Evolutionary conservation across 331 rosid species (phyloP), one percentile per base, ranked within the genome.

Genomic region (Spiraea crenata): DNA sequence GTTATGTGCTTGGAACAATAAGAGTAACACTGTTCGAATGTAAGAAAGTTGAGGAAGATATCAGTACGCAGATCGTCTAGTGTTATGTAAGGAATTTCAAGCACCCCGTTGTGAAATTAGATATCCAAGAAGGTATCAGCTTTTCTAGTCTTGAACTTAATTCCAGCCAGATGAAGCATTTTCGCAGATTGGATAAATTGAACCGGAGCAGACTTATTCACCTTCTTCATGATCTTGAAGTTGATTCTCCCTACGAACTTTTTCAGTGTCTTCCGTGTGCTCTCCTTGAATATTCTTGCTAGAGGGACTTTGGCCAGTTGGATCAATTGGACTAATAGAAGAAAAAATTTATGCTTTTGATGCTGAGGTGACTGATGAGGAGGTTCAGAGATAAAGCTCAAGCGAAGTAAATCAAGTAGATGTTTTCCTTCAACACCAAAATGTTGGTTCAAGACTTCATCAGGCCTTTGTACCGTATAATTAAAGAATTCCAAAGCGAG

Each of bases 11-110:
- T 48, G 5, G 57, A 1, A 13, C 44, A 35, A 48, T 66, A 9
- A 66, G 34, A 34, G 58, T 66, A 48, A 16, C 71, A 3, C 15
- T 66, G 58, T 48, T 66, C 71, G n/a, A 66, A 66, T 49, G 71
- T 57, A 7, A 48, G n/a, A 0, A 66, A 66, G 1, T 48, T 48
- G 3, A 35, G 4, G 3, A 47, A 47, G 5, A 47, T 4, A 31
- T 66, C 34, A 3, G 57, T 47, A 5, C 0, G 25, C 4, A 66
- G 16, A 48, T 66, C 34, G 9, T 66, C 71, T 4, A 66, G 15
- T 8, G 1, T 7, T 48, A 66, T 31, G 4, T 0, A 45, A 8
- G 58, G 71, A 35, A 66, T 48, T 34, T 66, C 34, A 0, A 48
- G 46, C 11, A 66, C 71, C 16, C 57, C 58, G 0, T 1, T 48